A percentile compares a stretch with the other conserved stretches of the same genome.
Evolutionary conservation across 768 basidiomycete species (phyloP).

Genomic region (Termitomyces sp.): DNA sequence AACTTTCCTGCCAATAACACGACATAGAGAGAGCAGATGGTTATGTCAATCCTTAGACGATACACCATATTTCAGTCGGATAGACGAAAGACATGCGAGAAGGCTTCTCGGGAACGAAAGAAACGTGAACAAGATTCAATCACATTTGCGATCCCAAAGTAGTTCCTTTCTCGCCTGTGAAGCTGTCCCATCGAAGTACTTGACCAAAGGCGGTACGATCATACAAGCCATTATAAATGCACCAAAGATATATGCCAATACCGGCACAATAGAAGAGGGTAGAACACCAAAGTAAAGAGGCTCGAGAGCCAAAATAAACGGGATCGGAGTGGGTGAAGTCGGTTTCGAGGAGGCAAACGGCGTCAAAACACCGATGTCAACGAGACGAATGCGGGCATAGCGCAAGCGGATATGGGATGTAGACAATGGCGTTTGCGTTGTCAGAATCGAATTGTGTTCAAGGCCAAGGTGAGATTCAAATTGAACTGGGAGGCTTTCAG

Average conservation of each 20-base stretch:
- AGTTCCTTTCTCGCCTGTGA: constrained; percentile 20
- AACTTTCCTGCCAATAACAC: background rate
- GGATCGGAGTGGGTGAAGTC: constrained; percentile 28
- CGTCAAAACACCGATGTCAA: constrained; percentile 47
- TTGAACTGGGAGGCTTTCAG: constrained; percentile 20
- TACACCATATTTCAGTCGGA: background rate
- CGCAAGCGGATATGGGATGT: constrained; percentile 30
- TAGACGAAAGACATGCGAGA: background rate
- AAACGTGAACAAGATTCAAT: constrained; percentile 1
- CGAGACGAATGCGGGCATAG: constrained; percentile 55
- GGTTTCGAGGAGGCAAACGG: constrained; percentile 23
- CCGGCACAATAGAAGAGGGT: constrained; percentile 46
- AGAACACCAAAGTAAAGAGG: constrained; percentile 55
- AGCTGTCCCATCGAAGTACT: constrained; percentile 22
- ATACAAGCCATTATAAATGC: constrained; percentile 20
- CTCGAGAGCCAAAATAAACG: constrained; percentile 53
- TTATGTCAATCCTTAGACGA: too few relatives aligned
- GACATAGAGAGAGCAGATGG: background rate
- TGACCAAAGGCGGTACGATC: constrained; percentile 18
- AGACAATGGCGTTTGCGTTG: constrained; percentile 1
- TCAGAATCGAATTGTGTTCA: background rate
- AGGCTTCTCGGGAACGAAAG: background rate
- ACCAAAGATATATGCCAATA: constrained; percentile 24
- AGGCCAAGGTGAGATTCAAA: constrained; percentile 6
- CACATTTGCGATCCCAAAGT: background rate